Base-by-base conservation (phyloP, 2,329 filamentous ascomycete genomes). In the Aspergillus ustus region DNA sequence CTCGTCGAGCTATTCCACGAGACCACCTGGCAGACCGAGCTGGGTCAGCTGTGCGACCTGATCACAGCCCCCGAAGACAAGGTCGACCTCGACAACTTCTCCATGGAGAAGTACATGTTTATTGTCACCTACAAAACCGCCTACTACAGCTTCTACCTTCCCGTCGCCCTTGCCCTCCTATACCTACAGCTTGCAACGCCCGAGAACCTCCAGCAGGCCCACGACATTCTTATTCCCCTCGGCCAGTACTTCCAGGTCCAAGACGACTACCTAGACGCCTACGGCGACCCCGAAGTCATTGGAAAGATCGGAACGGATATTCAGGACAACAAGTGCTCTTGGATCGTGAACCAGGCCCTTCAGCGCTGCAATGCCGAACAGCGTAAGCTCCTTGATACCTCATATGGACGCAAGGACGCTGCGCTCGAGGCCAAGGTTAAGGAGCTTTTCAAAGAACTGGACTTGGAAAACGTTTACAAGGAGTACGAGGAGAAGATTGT, bases 41-140 rank as follows among this genome's bases (percentile, higher is more conserved):
- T 97, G 62, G 95, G 95, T 68, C 95, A 99, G 85, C 84, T 93
- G 59, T 96, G 93, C 78, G 95, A 99, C 78, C 84, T 99, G 67
- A 87, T 98, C 76, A 99, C 95, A 51, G 95, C 95, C 43, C 95
- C 95, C 46, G 95, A 99, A 82, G 93, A 97, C 78, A 84, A 89
- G 65, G 91, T 98, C 73, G 89, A 98, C 81, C 89, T 99, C 66
- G 84, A 91, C 85, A 97, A 97, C 84, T 99, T 99, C 85, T 93
- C 89, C 78, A 85, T 97, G 79, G 86, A 93, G 65, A 99, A 76
- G 85, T 97, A 97, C 84, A 89, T 85, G 72, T 99, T 98, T 85
- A 99, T 99, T 74, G 95, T 99, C 82, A 91, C 96, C 81, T 98
- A 96, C 89, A 99, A 99, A 88, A 99, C 95, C 25, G 93, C 95